These are phyloP conservation scores for Skeletonema grethae DNA, from an alignment of 108 stramenopile genomes.

Conservation along the genomic window DNA sequence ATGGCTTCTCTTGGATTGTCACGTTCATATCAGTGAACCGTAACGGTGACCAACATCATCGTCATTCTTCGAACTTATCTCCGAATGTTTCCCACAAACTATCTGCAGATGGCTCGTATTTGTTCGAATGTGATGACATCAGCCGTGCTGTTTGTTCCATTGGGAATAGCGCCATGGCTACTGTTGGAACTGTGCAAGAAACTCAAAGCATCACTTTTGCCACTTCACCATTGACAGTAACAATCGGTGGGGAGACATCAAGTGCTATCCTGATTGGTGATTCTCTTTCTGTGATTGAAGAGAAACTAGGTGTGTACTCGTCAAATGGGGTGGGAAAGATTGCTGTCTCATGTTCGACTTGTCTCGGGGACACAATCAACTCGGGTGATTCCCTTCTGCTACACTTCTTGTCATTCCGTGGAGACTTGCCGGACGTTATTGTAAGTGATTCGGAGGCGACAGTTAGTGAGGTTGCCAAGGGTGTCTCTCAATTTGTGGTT, in stretches of 20 bases:
- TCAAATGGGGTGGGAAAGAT: slow-evolving; percentile 39
- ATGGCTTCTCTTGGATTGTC: slow-evolving; percentile 66
- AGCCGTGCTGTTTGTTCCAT: slow-evolving; percentile 28
- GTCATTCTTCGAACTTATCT: slow-evolving; percentile 28
- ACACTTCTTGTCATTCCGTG: slow-evolving; percentile 41
- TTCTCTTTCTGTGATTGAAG: slow-evolving; percentile 29
- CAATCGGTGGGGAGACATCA: slow-evolving; percentile 42
- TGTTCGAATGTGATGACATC: slow-evolving; percentile 48
- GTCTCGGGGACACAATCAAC: slow-evolving; percentile 16
- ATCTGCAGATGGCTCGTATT: slow-evolving; percentile 45
- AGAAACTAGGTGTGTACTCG: slow-evolving; percentile 36
- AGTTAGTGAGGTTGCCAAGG: slow-evolving; percentile 47
- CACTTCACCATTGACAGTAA: slow-evolving; percentile 37
- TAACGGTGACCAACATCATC: slow-evolving; percentile 49
- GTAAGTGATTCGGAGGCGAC: slow-evolving; percentile 32
- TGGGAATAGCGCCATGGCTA: slow-evolving; percentile 31
- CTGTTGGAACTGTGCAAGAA: slow-evolving; percentile 42
- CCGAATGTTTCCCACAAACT: slow-evolving; percentile 43
- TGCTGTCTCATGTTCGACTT: slow-evolving; percentile 28
- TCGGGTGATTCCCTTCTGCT: slow-evolving; percentile 36
- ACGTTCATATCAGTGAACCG: slow-evolving; percentile 47
- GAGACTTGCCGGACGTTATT: slow-evolving; percentile 43
- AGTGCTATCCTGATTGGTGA: slow-evolving; percentile 39
- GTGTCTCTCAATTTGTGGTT: slow-evolving; percentile 49
- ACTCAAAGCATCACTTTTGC: slow-evolving; percentile 38